Conservation (phyloP, 2,329 filamentous ascomycete genomes). For the Epichloe baconii region DNA sequence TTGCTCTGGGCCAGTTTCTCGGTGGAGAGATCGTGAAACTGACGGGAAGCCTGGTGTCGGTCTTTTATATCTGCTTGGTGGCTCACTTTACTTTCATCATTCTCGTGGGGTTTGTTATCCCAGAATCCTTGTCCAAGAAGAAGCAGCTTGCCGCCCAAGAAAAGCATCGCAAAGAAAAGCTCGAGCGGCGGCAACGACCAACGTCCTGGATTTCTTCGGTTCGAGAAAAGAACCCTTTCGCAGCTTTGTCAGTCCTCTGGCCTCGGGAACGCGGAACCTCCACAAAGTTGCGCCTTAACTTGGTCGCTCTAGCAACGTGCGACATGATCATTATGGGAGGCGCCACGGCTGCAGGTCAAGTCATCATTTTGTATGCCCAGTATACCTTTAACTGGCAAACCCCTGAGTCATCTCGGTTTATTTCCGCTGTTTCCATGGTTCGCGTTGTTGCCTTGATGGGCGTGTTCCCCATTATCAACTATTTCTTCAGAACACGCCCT, state of each 20-base stretch:
- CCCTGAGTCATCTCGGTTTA: slow-evolving; percentile 65
- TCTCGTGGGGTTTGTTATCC: slow-evolving; percentile 57
- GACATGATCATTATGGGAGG: slow-evolving; percentile 75
- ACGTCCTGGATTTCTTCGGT: slow-evolving; percentile 19
- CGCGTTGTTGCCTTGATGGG: slow-evolving; percentile 65
- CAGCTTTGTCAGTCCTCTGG: slow-evolving; percentile 64
- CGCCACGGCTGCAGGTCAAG: slow-evolving; percentile 66
- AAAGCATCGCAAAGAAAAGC: slow-evolving; percentile 41
- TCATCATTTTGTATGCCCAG: slow-evolving; percentile 73
- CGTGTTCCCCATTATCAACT: slow-evolving; percentile 64
- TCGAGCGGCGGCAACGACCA: slow-evolving; percentile 18
- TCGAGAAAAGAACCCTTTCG: slow-evolving; percentile 52
- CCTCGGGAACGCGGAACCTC: slow-evolving; percentile 53
- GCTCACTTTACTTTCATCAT: slow-evolving; percentile 64
- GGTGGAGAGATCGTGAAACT: slow-evolving; percentile 67
- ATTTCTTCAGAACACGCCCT: slow-evolving; percentile 52
- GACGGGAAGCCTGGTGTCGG: slow-evolving; percentile 61
- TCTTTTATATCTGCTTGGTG: slow-evolving; percentile 70
- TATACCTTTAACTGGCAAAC: slow-evolving; percentile 73
- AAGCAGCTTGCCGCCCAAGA: slow-evolving; percentile 59
- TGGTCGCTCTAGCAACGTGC: slow-evolving; percentile 66
- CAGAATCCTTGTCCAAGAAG: slow-evolving; percentile 69
- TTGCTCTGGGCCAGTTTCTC: slow-evolving; percentile 73
- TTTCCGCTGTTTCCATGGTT: slow-evolving; percentile 64
- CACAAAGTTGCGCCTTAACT: slow-evolving; percentile 56